Evolutionary conservation across 805 yeast genomes (phyloP), one percentile per base, ranked within the genome.

Genomic region (Candida fluviatilis): DNA sequence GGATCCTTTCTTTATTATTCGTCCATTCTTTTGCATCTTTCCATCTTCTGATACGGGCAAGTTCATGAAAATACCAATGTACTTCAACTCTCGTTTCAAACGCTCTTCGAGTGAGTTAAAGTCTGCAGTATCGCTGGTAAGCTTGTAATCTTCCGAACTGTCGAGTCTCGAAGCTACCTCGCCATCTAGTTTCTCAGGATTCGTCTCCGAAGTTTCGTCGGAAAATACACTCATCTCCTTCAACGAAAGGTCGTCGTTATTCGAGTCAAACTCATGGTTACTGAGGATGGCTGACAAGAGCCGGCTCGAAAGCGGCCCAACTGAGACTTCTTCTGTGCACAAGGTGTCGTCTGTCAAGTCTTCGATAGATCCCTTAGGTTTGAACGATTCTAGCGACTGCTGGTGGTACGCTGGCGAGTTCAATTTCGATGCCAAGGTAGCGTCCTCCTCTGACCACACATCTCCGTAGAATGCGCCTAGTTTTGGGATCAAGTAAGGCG

Each of bases 271-370:
- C 36, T 55, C 59, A 15, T 54, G 59, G 18, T 75, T 74, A 46
- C 75, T 71, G 39, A 89, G 63, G 8, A 91, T 70, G 0, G 97
- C 98, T 4, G 95, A 77, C 37, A 91, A 57, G 32, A 91, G 66
- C 41, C 99, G 73, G 17, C 90, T 81, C 0, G 95, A 82, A 25
- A 91, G 69, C 1, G 99, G 98, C 1, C 99, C 99, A 56, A 95
- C 83, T 1, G 95, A 82, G 1, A 91, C 68, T 16, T 76, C 79
- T 41, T 85, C 91, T 0, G 82, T 72, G 46, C 85, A 91, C 39
- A 90, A 58, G 1, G 63, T 58, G 4, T 76, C 80, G 50, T 84
- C 95, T 18, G 61, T 66, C 32, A 85, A 50, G 18, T 68, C 71
- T 16, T 74, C 79, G 1, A 80, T 66, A 1, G 82, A 68, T 4